Evolutionary conservation across 1,284 basidiomycete genomes (phyloP).

Genomic region (Apiotrichum sp.): DNA sequence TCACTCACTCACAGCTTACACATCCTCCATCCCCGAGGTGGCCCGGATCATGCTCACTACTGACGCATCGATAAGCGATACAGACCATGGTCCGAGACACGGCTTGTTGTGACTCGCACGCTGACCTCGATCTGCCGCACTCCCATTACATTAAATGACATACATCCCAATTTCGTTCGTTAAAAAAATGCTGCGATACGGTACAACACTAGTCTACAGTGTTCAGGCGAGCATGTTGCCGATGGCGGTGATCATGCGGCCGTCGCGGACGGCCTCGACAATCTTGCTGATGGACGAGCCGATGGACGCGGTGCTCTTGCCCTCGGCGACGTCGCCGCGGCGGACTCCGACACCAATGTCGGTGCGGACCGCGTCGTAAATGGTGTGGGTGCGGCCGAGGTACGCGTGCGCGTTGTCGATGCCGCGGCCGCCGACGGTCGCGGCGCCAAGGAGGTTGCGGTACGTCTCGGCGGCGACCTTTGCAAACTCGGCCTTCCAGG

Average conservation of each 20-base stretch:
- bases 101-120: too few relatives aligned
- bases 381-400: constrained; percentile 10
- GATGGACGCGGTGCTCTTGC: constrained; percentile 5
- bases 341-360: constrained; percentile 14
- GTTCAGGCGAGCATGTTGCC: constrained; percentile 3
- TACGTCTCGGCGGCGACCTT: constrained; percentile 6
- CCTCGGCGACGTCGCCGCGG: constrained; percentile 16
- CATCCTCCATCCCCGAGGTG: too few relatives aligned
- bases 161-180: too few relatives aligned
- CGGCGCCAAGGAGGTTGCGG: constrained; percentile 6
- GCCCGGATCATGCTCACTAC: too few relatives aligned
- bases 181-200: too few relatives aligned
- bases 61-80: too few relatives aligned
- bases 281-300: constrained; percentile 10
- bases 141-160: too few relatives aligned
- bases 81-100: too few relatives aligned
- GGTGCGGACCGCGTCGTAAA: constrained; percentile 11
- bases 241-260: constrained; percentile 10
- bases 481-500: constrained; percentile 12
- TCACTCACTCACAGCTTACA: too few relatives aligned
- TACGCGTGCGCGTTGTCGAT: constrained; percentile 3
- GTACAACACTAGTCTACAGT: too few relatives aligned
- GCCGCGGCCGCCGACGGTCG: constrained; percentile 1
- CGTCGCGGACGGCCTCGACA: constrained; percentile 18
- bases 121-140: too few relatives aligned